Evolutionary conservation across 345 rosid species (phyloP), one percentile per base, ranked within the genome.

Genomic region (Erodium maritimum): DNA sequence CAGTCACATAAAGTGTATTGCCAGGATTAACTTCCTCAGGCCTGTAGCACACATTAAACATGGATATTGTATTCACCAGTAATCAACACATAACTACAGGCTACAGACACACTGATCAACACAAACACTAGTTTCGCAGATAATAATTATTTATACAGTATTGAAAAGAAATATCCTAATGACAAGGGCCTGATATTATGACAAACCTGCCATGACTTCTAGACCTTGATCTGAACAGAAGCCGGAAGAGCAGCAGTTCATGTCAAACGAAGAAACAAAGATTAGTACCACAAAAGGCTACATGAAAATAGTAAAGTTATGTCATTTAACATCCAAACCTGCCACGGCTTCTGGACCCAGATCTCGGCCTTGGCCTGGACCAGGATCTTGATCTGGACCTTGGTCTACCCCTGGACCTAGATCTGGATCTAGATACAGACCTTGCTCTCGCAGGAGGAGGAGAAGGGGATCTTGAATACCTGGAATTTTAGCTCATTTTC

Each of bases 1-100:
- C 99, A 55, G 99, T 93, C 58, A 93, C 97, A 70, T 89, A 93
- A 51, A 93, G 95, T 23, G 95, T 83, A 55, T 80, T 82, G 59
- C 99, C 97, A 59, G 85, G 78, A 70, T 93, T 89, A 25, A 18
- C 64, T 52, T 46, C 21, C 0, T 79, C 95, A 48, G 0, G 61
- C 73, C 97, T 90, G 70, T 55, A 53, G 64, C 24, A 57, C 22
- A 22, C 21, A 56, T 19, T 51, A 29, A 29, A 5, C 37, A 29
- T 29, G 9, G 9, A 11, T 29, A 29, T 29, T 29, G 5, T 5
- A 29, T 25, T 2, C 3, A 7, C 33, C 33, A 25, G n/a, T 25
- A 7, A 25, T 25, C 33, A 25, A 7, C 33, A 25, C 33, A 25
- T 25, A 7, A 25, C 33, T 25, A 25, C 33, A 25, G 33, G 1